Percentiles rank a stretch among this genome's conserved stretches.
Conservation (phyloP, 441 rosid genomes). For the Rhodomyrtus psidioides region DNA sequence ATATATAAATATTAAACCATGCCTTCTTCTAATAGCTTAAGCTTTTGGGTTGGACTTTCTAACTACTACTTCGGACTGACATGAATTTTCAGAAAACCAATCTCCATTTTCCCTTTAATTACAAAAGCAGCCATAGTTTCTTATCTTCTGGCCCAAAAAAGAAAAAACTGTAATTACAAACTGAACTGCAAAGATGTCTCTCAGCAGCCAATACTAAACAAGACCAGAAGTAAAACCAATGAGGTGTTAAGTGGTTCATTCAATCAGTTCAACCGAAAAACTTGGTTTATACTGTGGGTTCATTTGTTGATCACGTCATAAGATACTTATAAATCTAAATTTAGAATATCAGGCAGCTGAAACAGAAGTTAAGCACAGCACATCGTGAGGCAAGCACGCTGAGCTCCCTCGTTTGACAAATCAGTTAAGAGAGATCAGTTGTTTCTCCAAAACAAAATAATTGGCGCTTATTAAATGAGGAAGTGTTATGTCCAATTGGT, state of each 20-base stretch:
- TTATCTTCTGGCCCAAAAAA: background rate
- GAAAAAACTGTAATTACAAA: background rate
- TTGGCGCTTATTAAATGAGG: background rate
- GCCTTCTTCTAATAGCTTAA: too few species aligned
- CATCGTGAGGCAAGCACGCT: background rate
- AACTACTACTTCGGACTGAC: background rate
- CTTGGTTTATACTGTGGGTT: background rate
- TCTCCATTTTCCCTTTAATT: background rate
- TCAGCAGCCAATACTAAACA: background rate
- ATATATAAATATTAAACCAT: too few species aligned
- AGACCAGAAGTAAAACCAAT: background rate
- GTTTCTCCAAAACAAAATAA: too few species aligned
- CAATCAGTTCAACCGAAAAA: background rate
- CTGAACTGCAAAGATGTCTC: background rate
- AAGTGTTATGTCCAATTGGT: background rate
- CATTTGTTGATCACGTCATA: background rate
- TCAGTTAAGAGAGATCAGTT: background rate
- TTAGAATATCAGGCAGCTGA: background rate
- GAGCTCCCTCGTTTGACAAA: background rate
- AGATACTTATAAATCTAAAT: background rate
- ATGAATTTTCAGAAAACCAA: background rate
- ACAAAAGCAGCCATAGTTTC: background rate
- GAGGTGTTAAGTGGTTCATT: background rate
- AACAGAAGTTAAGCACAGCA: background rate
- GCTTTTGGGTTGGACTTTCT: too few species aligned